Percentiles rank a stretch among this genome's conserved stretches.
Evolutionary conservation across 1,284 basidiomycete genomes (phyloP).

Genomic region (Malassezia caprae): DNA sequence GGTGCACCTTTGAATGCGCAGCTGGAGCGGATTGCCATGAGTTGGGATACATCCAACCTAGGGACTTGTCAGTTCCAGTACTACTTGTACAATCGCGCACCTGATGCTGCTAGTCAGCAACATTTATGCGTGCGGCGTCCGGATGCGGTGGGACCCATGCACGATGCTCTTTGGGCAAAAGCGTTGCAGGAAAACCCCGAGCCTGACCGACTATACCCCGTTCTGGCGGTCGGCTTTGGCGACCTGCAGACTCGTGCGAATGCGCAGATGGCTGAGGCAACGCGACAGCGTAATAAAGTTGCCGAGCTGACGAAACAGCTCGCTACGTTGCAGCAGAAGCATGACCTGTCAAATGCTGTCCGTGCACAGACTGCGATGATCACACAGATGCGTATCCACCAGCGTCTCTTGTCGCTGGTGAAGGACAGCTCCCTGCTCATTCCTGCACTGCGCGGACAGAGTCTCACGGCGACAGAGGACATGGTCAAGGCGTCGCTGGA

Average conservation of each 20-base stretch:
- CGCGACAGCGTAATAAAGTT: constrained; percentile 27
- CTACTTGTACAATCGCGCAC: constrained; percentile 41
- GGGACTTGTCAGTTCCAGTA: constrained; percentile 37
- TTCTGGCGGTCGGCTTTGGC: constrained; percentile 41
- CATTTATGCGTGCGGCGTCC: constrained; percentile 27
- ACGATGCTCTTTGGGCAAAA: constrained; percentile 39
- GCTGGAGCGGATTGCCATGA: constrained; percentile 35
- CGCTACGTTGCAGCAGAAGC: constrained; percentile 29
- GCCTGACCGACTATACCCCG: constrained; percentile 36
- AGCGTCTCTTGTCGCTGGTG: constrained; percentile 28
- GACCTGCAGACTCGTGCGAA: constrained; percentile 37
- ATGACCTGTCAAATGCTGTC: constrained; percentile 32
- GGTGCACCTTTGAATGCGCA: constrained; percentile 27
- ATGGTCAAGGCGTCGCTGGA: constrained; percentile 29
- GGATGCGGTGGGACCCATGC: constrained; percentile 38
- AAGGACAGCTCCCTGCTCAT: constrained; percentile 28
- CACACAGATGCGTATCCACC: constrained; percentile 36
- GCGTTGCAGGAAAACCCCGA: constrained; percentile 42
- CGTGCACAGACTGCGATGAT: constrained; percentile 27
- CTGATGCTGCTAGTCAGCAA: constrained; percentile 26
- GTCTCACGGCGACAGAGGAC: constrained; percentile 35
- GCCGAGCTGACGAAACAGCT: constrained; percentile 20
- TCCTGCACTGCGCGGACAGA: constrained; percentile 32
- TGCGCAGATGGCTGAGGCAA: constrained; percentile 29
- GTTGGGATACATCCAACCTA: constrained; percentile 39